phyloP scores from a whole-genome alignment of 108 stramenopile species.

The Fragilaria radians region DNA sequence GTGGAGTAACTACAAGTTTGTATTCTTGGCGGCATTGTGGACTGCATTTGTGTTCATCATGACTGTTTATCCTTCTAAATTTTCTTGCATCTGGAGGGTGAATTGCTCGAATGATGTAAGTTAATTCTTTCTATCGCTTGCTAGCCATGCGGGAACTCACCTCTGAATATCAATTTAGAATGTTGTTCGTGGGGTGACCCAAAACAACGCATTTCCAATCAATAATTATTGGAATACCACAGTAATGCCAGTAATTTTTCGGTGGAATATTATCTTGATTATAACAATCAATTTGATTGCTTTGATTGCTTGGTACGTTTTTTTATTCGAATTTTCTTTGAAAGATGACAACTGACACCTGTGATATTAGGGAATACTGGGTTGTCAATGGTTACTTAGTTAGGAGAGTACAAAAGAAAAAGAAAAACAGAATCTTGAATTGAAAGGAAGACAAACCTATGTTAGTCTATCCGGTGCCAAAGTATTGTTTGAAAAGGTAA shows the following conservation, averaged over 20 bases:
- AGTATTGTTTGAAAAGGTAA: too few species aligned
- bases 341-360: neutral
- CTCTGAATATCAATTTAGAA: neutral
- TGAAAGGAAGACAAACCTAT: too few species aligned
- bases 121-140: neutral
- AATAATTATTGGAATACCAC: slow-evolving; percentile 48
- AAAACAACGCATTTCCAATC: slow-evolving; percentile 20
- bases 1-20: slow-evolving; percentile 44
- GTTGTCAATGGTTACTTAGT: slow-evolving; percentile 13
- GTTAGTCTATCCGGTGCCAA: too few species aligned
- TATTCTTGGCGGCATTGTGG: slow-evolving; percentile 11
- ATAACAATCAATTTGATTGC: slow-evolving; percentile 44
- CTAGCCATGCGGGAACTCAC: neutral
- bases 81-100: slow-evolving; percentile 50
- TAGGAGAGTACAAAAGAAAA: too few species aligned
- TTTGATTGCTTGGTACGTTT: slow-evolving; percentile 19
- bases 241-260: slow-evolving; percentile 51
- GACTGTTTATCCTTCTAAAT: slow-evolving; percentile 22
- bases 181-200: slow-evolving; percentile 23
- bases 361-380: slow-evolving; percentile 8
- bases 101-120: slow-evolving; percentile 45
- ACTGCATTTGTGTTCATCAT: slow-evolving; percentile 13
- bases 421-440: too few species aligned
- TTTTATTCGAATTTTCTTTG: neutral
- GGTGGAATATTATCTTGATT: slow-evolving; percentile 24